Evolutionary conservation across 192 early-diverging fungal genomes (phyloP).

Genomic region (Coemansia sp.): DNA sequence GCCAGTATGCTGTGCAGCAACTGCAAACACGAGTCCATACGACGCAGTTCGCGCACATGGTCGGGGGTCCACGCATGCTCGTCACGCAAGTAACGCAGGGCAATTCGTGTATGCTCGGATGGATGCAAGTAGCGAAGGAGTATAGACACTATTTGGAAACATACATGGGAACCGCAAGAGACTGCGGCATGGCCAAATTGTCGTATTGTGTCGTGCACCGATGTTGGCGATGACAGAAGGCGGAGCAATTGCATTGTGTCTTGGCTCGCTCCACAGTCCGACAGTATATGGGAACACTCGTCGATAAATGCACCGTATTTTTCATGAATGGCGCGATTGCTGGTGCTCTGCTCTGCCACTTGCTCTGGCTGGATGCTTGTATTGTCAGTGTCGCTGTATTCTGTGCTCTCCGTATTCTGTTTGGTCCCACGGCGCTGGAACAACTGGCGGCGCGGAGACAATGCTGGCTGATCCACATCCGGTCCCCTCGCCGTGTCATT

Average conservation of each 20-base stretch:
- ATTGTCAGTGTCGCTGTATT: constrained; percentile 4
- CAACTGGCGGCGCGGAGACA: constrained; percentile 35
- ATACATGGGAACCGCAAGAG: constrained; percentile 15
- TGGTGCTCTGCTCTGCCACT: not conserved
- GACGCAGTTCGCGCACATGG: constrained; percentile 26
- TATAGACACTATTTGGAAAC: constrained; percentile 11
- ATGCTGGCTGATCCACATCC: not conserved
- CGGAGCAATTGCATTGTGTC: constrained; percentile 23
- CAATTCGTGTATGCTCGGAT: constrained; percentile 17
- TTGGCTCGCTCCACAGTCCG: not conserved
- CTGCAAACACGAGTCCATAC: constrained; percentile 21
- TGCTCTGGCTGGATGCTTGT: not conserved
- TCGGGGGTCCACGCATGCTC: constrained; percentile 22
- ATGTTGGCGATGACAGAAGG: too few species aligned
- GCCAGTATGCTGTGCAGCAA: constrained; percentile 28
- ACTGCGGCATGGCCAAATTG: constrained; percentile 36
- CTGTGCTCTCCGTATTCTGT: not conserved
- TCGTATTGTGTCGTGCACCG: constrained; percentile 14
- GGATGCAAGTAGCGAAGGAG: constrained; percentile 30
- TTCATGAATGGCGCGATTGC: constrained; percentile 6
- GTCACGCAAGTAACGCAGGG: constrained; percentile 34
- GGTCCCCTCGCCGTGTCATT: too few species aligned
- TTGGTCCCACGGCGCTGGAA: constrained; percentile 27
- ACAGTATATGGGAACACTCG: constrained; percentile 19
- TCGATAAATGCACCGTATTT: constrained; percentile 23